Conservation (phyloP, 345 rosid genomes). For the Eucalyptus fibrosa region DNA sequence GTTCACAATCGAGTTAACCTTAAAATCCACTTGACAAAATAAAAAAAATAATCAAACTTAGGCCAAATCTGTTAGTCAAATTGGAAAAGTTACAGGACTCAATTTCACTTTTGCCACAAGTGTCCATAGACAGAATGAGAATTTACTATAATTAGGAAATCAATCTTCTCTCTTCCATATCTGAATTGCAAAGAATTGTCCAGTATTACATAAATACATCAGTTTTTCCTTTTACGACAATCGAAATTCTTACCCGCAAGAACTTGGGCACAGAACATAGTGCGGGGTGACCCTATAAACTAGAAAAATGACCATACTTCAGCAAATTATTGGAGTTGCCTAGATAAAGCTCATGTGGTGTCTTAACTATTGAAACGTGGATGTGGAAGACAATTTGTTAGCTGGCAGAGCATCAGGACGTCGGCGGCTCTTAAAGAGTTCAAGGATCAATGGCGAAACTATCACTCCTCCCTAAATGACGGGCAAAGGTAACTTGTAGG, state of each 20-base stretch:
- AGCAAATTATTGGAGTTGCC: background rate
- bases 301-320: background rate
- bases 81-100: background rate
- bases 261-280: background rate
- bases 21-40: background rate
- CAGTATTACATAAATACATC: background rate
- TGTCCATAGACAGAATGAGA: background rate
- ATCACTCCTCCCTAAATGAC: background rate
- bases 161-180: background rate
- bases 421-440: background rate
- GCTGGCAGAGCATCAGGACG: background rate
- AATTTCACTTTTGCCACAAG: background rate
- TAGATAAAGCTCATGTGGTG: background rate
- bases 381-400: background rate
- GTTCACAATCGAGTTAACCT: background rate
- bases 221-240: background rate
- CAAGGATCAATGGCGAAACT: background rate
- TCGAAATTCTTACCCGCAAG: background rate
- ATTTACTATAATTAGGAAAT: background rate
- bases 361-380: background rate
- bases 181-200: background rate
- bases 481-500: background rate
- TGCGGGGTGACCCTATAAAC: background rate
- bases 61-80: background rate
- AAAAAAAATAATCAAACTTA: too few species aligned